phyloP scores from a whole-genome alignment of 352 stramenopile species.

The Elongisporangium undulatum region DNA sequence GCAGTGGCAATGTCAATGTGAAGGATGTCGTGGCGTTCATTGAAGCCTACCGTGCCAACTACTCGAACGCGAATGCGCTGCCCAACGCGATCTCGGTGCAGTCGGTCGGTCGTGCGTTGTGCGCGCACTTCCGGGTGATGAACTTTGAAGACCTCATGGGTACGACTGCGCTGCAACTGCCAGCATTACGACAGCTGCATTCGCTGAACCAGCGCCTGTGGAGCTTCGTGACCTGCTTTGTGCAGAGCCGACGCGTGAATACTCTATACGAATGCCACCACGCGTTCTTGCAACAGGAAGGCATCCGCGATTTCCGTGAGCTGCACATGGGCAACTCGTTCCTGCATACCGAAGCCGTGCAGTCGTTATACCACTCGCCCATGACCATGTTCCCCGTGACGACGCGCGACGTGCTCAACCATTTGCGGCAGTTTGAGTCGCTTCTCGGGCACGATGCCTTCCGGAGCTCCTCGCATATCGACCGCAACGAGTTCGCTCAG shows the following conservation, averaged over 20 bases:
- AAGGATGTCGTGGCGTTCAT: constrained; percentile 61
- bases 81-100: constrained; percentile 55
- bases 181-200: constrained; percentile 50
- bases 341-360: constrained; percentile 70
- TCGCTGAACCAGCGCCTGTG: constrained; percentile 70
- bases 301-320: constrained; percentile 52
- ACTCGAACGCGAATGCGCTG: constrained; percentile 37
- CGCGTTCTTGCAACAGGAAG: constrained; percentile 63
- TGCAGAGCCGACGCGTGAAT: constrained; percentile 64
- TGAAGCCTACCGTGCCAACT: constrained; percentile 39
- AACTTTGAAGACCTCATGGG: constrained; percentile 56
- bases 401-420: constrained; percentile 60
- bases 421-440: constrained; percentile 63
- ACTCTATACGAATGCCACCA: constrained; percentile 73
- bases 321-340: constrained; percentile 82
- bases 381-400: constrained; percentile 44
- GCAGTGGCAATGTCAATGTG: constrained; percentile 10
- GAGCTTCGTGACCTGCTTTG: constrained; percentile 77
- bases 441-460: constrained; percentile 68
- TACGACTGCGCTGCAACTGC: constrained; percentile 32
- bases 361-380: constrained; percentile 53
- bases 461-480: constrained; percentile 42
- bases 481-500: constrained; percentile 66
- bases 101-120: constrained; percentile 46
- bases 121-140: constrained; percentile 49